A percentile compares a stretch with the other conserved stretches of the same genome.
These are phyloP conservation scores for Magnaporthales sp. DNA, from an alignment of 2,329 filamentous ascomycete species.

Conservation along the genomic window DNA sequence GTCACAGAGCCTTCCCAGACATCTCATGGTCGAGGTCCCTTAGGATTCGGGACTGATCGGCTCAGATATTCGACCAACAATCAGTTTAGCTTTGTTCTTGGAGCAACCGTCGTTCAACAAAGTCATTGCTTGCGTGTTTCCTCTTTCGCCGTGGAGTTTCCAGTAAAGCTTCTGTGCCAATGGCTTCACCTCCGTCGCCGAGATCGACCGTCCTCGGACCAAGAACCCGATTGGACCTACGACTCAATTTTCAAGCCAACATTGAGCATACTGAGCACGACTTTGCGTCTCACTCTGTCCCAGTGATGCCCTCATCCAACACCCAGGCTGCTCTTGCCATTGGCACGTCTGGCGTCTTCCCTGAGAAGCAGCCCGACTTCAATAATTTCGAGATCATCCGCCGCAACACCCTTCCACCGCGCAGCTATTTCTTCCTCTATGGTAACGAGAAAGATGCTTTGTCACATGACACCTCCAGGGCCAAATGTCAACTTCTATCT, in stretches of 20 bases:
- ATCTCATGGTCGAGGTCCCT: not conserved
- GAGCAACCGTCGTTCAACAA: not conserved
- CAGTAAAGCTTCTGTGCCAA: not conserved
- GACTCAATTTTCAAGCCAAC: slow-evolving; percentile 2
- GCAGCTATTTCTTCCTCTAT: slow-evolving; percentile 49
- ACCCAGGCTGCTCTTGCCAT: not conserved
- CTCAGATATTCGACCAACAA: not conserved
- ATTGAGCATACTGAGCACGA: not conserved
- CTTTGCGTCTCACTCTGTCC: not conserved
- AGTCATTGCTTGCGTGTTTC: not conserved
- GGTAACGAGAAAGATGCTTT: slow-evolving; percentile 38
- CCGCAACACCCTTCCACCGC: slow-evolving; percentile 47
- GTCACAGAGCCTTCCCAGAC: not conserved
- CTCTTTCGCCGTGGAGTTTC: not conserved
- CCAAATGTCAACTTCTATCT: slow-evolving; percentile 10
- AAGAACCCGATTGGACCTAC: not conserved
- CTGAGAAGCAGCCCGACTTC: slow-evolving; percentile 40
- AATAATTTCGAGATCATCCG: slow-evolving; percentile 52
- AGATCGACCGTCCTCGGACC: slow-evolving; percentile 1
- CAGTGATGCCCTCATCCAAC: not conserved
- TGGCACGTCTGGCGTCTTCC: slow-evolving; percentile 1
- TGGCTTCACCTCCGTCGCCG: slow-evolving; percentile 2
- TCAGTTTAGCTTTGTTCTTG: not conserved
- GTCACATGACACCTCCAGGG: slow-evolving; percentile 21
- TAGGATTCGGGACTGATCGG: not conserved